A percentile compares a stretch with the other conserved stretches of the same genome.
Conservation (phyloP, 2,329 filamentous ascomycete species). For the Trichophyton schoenleinii region DNA sequence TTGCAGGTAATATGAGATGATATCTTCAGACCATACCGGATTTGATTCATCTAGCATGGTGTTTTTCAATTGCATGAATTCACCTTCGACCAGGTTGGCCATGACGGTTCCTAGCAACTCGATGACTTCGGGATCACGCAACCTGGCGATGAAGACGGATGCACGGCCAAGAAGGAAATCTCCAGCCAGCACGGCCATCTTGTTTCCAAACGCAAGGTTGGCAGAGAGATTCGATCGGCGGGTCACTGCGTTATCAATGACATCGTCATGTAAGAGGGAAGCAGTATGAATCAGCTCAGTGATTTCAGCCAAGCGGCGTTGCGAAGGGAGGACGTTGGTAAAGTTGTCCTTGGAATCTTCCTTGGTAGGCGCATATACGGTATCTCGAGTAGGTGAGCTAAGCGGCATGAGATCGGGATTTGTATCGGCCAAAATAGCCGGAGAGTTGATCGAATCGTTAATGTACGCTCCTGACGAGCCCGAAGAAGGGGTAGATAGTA, state of each 20-base stretch:
- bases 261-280: conserved; percentile 92
- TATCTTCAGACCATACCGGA: conserved; percentile 76
- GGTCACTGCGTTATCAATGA: conserved; percentile 83
- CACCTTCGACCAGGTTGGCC: conserved; percentile 91
- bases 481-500: conserved; percentile 16
- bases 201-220: conserved; percentile 94
- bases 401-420: conserved; percentile 58
- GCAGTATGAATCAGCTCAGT: conserved; percentile 96
- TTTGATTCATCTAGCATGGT: conserved; percentile 76
- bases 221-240: conserved; percentile 75
- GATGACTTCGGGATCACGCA: conserved; percentile 86
- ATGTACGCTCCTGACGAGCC: conserved; percentile 28
- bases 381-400: conserved; percentile 30
- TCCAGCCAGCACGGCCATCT: conserved; percentile 96
- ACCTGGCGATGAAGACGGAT: conserved; percentile 78
- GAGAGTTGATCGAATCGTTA: conserved; percentile 49
- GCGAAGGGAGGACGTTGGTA: conserved; percentile 68
- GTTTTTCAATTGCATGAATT: conserved; percentile 99
- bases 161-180: conserved; percentile 89
- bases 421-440: conserved; percentile 58
- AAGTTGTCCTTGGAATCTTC: conserved; percentile 23
- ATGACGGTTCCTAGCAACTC: conserved; percentile 93
- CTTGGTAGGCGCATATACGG: background rate
- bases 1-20: conserved; percentile 84
- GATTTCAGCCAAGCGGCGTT: conserved; percentile 86